phyloP scores from a whole-genome alignment of 371 early-diverging fungal species.

The Coemansia sp. region DNA sequence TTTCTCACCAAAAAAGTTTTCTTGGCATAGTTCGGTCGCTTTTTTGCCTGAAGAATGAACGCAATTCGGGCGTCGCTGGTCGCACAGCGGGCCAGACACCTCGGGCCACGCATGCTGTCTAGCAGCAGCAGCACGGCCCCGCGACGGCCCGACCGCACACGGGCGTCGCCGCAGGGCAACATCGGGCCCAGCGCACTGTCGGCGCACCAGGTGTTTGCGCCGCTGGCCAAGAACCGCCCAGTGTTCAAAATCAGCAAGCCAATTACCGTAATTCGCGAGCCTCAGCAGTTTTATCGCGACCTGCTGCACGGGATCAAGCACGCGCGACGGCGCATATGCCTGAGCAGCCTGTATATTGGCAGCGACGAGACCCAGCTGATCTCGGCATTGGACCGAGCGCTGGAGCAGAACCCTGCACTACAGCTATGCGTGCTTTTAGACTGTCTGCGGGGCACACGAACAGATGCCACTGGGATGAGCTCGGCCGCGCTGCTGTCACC shows the following conservation, averaged over 20 bases:
- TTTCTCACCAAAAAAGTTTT: no score
- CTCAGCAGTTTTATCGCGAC: conserved; percentile 53
- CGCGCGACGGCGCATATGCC: conserved; percentile 71
- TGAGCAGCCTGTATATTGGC: conserved; percentile 91
- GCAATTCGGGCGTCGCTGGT: no score
- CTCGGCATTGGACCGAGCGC: conserved; percentile 57
- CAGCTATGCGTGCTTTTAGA: conserved; percentile 79
- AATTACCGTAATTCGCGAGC: conserved; percentile 53
- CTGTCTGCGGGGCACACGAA: conserved; percentile 82
- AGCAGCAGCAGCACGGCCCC: not conserved
- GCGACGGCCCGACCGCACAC: not conserved
- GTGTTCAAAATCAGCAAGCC: conserved; percentile 40
- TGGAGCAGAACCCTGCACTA: conserved; percentile 56
- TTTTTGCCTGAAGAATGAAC: no score
- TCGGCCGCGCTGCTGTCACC: conserved; percentile 70
- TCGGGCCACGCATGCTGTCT: not conserved
- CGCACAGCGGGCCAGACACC: not conserved
- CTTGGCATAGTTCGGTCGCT: no score
- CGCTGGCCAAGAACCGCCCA: conserved; percentile 27
- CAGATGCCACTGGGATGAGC: conserved; percentile 56
- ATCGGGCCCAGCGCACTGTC: conserved; percentile 11
- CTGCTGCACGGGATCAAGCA: conserved; percentile 56
- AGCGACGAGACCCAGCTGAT: conserved; percentile 76
- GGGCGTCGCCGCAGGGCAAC: not conserved
- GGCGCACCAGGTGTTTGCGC: conserved; percentile 31